These are phyloP conservation scores for Flaveria linearis DNA, from an alignment of 129 eudicot genomes.

Conservation along the genomic window DNA sequence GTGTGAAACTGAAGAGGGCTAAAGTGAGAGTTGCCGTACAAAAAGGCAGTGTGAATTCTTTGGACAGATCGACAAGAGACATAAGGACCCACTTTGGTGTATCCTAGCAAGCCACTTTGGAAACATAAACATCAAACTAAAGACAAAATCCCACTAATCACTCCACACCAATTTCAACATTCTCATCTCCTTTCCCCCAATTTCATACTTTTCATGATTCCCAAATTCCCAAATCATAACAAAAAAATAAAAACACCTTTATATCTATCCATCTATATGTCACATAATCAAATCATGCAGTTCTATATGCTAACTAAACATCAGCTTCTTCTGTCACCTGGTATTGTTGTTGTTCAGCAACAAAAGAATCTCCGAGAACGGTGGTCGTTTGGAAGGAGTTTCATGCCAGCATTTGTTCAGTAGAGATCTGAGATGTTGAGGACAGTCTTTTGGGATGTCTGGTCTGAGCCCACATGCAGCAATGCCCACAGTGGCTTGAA, in stretches of 20 bases:
- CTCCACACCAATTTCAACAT: constrained; percentile 39
- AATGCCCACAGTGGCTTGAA: constrained; percentile 97
- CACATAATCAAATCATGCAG: constrained; percentile 28
- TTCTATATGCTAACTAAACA: constrained; percentile 36
- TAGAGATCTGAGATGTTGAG: constrained; percentile 61
- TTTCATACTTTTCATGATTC: constrained; percentile 23
- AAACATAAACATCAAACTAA: constrained; percentile 38
- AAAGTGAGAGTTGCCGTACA: no score
- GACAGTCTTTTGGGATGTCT: constrained; percentile 88
- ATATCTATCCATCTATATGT: constrained; percentile 22
- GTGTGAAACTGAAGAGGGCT: no score
- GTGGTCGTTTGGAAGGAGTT: constrained; percentile 82
- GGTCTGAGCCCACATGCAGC: constrained; percentile 99
- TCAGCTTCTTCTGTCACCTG: constrained; percentile 18
- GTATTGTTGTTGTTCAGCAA: constrained; percentile 47
- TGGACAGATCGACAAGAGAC: constrained; percentile 22
- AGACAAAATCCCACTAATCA: constrained; percentile 40
- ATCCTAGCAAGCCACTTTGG: constrained; percentile 28
- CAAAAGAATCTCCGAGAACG: constrained; percentile 63
- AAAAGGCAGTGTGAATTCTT: background rate
- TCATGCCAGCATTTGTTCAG: constrained; percentile 93
- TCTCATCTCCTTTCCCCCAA: constrained; percentile 17
- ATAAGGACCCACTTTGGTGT: constrained; percentile 34
- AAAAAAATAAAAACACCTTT: constrained; percentile 18
- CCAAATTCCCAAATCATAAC: constrained; percentile 10